Evolutionary conservation across 192 early-diverging fungal genomes (phyloP), one percentile per base, ranked within the genome.

Genomic region (Backusella sp.): DNA sequence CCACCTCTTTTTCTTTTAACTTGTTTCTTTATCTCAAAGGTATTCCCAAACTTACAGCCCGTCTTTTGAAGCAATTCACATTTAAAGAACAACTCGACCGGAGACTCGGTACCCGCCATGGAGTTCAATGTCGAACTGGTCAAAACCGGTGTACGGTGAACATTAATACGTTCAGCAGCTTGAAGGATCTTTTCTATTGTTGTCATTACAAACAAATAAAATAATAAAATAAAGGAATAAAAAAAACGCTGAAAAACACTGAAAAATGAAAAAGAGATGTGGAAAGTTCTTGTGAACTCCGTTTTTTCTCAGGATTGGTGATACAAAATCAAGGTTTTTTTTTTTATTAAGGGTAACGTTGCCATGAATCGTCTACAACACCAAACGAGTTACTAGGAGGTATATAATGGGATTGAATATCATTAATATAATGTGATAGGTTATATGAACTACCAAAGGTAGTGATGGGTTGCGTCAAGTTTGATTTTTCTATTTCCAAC

Each of bases 11-110:
- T 30, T 42, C 2, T n/a, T 32, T 59, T n/a, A 6, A 11, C 39
- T 41, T 41, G 39, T 41, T 0, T 41, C 42, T 44, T 44, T 21
- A 32, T 32, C 17, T 26, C 11, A 19, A 26, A 19, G 1, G 14
- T 26, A 73, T 34, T 49, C 19, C n/a, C 46, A 6, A 41, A 79
- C 83, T 73, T 70, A 84, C 77, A 76, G 19, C 80, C 80, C 2
- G 69, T 76, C 53, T 84, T 82, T 73, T 87, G 85, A 37, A 87
- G 69, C 70, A 84, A 78, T 79, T 89, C 88, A 72, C 86, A 88
- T 75, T 89, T 89, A 72, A 89, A 86, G 28, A 89, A 80, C 19
- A 89, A 73, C 26, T 77, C 66, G 14, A 73, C 28, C 1, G 62
- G 42, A 6, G 46, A 2, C 0, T 56, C 34, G 21, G 70, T 23